Conservation (phyloP, 305 asterid species). For the Solanum hybrid region DNA sequence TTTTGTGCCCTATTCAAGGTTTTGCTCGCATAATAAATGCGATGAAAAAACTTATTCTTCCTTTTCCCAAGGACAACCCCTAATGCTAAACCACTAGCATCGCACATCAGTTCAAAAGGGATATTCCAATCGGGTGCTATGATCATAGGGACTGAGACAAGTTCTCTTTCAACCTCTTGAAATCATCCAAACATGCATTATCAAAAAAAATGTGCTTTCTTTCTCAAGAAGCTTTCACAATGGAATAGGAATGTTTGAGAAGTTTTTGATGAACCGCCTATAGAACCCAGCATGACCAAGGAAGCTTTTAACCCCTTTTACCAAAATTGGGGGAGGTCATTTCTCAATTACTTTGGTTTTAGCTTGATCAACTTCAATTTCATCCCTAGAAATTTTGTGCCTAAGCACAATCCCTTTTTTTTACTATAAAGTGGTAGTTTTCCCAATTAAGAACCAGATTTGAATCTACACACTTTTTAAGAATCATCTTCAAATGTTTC, state of each 20-base stretch:
- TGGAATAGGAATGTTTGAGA: background rate
- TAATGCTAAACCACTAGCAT: background rate
- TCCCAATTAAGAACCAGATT: background rate
- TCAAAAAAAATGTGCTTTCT: background rate
- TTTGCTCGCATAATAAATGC: background rate
- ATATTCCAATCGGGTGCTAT: background rate
- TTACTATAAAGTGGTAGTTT: background rate
- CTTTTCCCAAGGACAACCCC: background rate
- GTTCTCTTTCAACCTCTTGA: background rate
- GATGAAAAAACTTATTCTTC: background rate
- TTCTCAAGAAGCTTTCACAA: background rate
- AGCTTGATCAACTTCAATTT: background rate
- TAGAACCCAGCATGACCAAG: background rate
- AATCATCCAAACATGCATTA: background rate
- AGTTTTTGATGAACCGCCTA: background rate
- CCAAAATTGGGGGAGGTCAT: background rate
- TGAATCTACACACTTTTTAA: background rate
- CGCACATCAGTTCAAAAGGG: background rate
- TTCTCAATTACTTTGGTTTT: background rate
- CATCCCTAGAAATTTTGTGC: background rate
- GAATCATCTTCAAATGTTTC: background rate
- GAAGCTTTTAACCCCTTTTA: background rate
- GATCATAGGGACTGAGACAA: background rate
- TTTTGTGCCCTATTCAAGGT: background rate
- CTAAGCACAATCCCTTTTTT: too few species aligned